phyloP scores from a whole-genome alignment of 2,329 filamentous ascomycete genomes.

The Ophiostoma sp. region DNA sequence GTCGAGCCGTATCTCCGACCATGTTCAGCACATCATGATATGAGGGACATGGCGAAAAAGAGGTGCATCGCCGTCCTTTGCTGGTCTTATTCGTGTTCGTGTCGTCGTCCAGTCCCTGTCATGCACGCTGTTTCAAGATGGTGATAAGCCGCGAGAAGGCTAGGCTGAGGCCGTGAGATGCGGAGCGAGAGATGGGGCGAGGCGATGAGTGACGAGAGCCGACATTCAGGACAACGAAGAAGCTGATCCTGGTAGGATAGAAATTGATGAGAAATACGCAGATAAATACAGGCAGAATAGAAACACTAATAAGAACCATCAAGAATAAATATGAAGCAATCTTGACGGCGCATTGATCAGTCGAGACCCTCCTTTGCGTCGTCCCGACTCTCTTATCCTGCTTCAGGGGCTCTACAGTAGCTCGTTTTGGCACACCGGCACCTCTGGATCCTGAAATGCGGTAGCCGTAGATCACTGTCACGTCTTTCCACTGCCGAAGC shows the following conservation, averaged over 20 bases:
- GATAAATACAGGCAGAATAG: too few relatives aligned
- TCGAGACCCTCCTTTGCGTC: too few relatives aligned
- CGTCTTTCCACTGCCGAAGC: neutral
- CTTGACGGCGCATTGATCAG: too few relatives aligned
- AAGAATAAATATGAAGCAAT: too few relatives aligned
- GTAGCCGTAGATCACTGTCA: slow-evolving; percentile 1
- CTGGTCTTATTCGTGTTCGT: neutral
- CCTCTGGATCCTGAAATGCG: neutral
- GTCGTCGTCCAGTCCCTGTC: slow-evolving; percentile 2
- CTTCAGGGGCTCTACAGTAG: neutral
- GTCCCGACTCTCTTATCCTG: neutral
- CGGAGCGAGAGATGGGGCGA: neutral
- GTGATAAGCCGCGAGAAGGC: neutral
- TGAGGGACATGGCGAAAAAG: neutral
- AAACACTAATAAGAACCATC: too few relatives aligned
- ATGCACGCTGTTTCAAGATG: slow-evolving; percentile 1
- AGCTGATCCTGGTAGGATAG: too few relatives aligned
- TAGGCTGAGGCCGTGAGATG: neutral
- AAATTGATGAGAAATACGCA: too few relatives aligned
- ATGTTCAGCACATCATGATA: neutral
- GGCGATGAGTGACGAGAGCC: too few relatives aligned
- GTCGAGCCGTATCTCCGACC: slow-evolving; percentile 6
- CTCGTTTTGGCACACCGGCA: neutral
- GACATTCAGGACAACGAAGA: too few relatives aligned
- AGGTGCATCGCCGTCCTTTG: neutral